Base-by-base conservation (phyloP, 1,284 basidiomycete species). In the Ustanciosporium gigantosporum region DNA sequence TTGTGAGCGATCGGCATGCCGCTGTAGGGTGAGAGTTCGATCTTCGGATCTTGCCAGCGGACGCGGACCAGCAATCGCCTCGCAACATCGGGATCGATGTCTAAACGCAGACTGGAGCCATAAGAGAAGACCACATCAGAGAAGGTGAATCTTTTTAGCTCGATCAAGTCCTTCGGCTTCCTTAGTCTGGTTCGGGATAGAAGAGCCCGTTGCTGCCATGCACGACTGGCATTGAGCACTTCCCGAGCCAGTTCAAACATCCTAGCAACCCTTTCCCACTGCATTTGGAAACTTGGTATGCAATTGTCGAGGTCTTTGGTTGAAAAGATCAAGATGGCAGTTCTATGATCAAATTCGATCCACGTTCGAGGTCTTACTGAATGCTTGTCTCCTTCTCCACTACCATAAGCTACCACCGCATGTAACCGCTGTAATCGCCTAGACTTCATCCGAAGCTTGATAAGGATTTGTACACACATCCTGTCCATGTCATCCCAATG, bases 211-310 rank as follows among this genome's bases (percentile, higher is more conserved):
- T 38, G 48, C 38, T 62, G 59, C 59, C 59, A 62, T 4, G 52
- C 53, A 17, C 60, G 49, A 16, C 55, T 47, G 19, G 39, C 50
- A 22, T 58, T 65, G 22, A 65, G 44, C 80, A 65, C 70, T 87
- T 92, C 89, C 60, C 90, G 84, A 5, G 90, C 90, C 48, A 95
- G 90, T 31, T 91, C 88, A 15, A 91, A 88, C 83, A 93, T 89
- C 79, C 91, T 92, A 29, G 88, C 89, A 25, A 94, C 87, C 31
- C 88, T 83, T 40, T 89, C 88, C 90, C 91, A 94, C 74, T 91
- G 90, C 68, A 89, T 87, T 60, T 90, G 79, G 75, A 95, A 92
- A 70, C 89, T 87, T 47, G 88, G 85, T 16, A 95, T 88, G 73
- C 90, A 93, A 6, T 86, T 87, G 58, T 90, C 86, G 50, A 93